These are phyloP conservation scores for Carex cristatella DNA, from an alignment of 176 grass and related monocot genomes.

Conservation along the genomic window DNA sequence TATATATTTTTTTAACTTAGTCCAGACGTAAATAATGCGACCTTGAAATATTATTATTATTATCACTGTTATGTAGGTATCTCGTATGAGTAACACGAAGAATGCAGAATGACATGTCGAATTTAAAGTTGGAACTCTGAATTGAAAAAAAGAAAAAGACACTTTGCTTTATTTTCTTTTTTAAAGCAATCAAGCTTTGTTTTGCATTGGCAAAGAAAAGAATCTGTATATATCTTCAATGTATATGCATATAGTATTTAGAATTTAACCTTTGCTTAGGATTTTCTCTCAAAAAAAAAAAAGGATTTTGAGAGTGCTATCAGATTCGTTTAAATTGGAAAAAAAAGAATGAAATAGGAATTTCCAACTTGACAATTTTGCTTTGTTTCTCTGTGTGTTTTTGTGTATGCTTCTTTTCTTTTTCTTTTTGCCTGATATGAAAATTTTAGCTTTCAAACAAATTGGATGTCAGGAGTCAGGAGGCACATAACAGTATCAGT, in stretches of 20 bases:
- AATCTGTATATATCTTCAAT: neutral
- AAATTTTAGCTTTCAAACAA: neutral
- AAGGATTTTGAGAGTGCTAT: neutral
- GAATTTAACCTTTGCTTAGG: neutral
- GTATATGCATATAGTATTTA: neutral
- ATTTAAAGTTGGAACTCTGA: slow-evolving; percentile 3
- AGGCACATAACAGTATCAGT: neutral
- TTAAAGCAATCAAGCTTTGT: slow-evolving; percentile 4
- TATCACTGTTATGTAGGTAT: slow-evolving; percentile 26
- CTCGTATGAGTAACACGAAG: slow-evolving; percentile 29
- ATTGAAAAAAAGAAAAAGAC: neutral
- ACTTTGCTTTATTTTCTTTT: neutral
- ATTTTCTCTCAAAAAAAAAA: neutral
- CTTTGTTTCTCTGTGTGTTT: neutral
- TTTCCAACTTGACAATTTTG: neutral
- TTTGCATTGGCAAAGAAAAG: neutral
- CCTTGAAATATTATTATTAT: neutral
- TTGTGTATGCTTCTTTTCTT: neutral
- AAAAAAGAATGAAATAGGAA: neutral
- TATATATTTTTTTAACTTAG: neutral
- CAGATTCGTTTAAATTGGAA: neutral
- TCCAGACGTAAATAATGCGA: neutral
- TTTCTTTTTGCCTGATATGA: neutral
- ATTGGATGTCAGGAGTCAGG: neutral
- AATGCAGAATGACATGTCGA: slow-evolving; percentile 5